These are phyloP conservation scores for Amphibolis antarctica DNA, from an alignment of 106 monocot genomes.

Conservation along the genomic window DNA sequence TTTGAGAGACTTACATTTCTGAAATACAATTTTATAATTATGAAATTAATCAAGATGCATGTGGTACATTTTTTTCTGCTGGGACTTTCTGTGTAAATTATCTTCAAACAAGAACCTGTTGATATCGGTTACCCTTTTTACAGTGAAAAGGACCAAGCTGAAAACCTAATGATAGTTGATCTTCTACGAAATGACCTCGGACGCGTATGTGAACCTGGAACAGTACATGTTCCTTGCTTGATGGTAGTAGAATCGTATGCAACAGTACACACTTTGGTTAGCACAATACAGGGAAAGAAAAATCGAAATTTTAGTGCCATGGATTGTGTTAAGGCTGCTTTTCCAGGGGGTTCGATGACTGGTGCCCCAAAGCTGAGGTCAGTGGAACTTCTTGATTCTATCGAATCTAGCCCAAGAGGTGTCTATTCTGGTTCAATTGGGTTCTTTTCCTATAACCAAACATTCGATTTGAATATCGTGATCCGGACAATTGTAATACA, in stretches of 20 bases:
- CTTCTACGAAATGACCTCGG: conserved; percentile 89
- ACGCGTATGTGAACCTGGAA: conserved; percentile 75
- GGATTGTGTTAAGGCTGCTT: conserved; percentile 74
- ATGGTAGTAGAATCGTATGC: conserved; percentile 90
- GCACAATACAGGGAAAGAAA: conserved; percentile 70
- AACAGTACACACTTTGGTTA: conserved; percentile 90
- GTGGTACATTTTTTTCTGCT: background rate
- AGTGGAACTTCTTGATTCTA: conserved; percentile 79
- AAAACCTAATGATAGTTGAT: conserved; percentile 98
- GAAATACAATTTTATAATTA: too few relatives aligned
- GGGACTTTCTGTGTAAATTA: background rate
- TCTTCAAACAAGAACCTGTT: background rate
- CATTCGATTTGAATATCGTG: conserved; percentile 87
- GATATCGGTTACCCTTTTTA: background rate
- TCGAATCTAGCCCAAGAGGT: conserved; percentile 70
- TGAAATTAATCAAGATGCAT: too few relatives aligned
- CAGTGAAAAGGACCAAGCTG: conserved; percentile 92
- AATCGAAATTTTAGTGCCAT: conserved; percentile 32
- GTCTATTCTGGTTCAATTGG: conserved; percentile 93
- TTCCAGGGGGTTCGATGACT: conserved; percentile 96
- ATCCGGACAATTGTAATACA: conserved; percentile 73
- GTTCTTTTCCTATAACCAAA: conserved; percentile 81
- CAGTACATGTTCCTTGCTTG: conserved; percentile 52
- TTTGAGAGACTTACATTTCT: too few relatives aligned
- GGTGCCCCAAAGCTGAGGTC: conserved; percentile 95